Base-by-base conservation (phyloP, 805 yeast species). In the Barnettozyma californica region DNA sequence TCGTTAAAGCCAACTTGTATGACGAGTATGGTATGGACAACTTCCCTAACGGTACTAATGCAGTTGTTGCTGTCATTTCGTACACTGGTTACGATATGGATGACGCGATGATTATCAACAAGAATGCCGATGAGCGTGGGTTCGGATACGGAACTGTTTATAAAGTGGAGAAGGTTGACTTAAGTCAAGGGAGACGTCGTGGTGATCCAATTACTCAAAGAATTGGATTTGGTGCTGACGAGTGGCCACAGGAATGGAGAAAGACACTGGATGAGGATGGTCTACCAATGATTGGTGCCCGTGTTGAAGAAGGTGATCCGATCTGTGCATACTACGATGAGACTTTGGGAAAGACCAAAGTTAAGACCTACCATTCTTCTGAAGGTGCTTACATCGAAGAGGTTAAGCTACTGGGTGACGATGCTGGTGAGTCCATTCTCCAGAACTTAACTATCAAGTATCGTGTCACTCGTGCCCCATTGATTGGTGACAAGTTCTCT, bases 51-150 rank as follows among this genome's bases (percentile, higher is more conserved):
- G 99, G 99, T 66, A 89, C 87, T 54, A 94, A 94, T 65, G 99
- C 99, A 3, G 97, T 94, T 51, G 99, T 94, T 54, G 99, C 99
- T 0, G 99, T 94, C 58, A 94, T 94, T 64, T 91, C 99, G 0
- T 94, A 94, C 68, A 94, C 99, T 1, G 99, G 99, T 59, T 94
- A 94, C 65, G 99, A 94, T 87, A 94, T 94, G 98, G 99, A 94
- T 73, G 99, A 94, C 69, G 99, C 99, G 65, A 92, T 94, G 98
- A 94, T 94, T 62, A 80, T 94, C 58, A 94, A 94, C 69, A 94
- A 94, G 68, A 87, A 96, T 44, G 97, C 98, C 0, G 95, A 91
- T 61, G 99, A 94, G 71, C 80, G 99, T 68, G 99, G 99, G 1
- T 94, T 94, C 57, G 98, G 95, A 18, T 92, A 94, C 61, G 99